Evolutionary conservation across 2,329 filamentous ascomycete species (phyloP).

Genomic region (Ceratocystis destructans): DNA sequence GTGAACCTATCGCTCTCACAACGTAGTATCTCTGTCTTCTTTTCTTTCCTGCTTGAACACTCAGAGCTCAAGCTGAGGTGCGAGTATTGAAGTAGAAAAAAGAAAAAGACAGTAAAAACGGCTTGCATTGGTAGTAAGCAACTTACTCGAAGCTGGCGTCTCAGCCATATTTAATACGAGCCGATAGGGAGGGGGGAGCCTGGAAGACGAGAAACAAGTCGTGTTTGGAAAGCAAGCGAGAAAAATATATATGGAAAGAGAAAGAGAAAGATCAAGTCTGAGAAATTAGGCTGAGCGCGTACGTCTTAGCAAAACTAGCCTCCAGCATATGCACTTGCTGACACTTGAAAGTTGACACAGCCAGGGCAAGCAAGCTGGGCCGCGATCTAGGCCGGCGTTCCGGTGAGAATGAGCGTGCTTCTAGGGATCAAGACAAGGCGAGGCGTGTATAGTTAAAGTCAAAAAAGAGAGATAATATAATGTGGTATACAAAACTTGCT

Average conservation of each 20-base stretch:
- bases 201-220: not conserved
- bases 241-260: not conserved
- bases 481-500: not conserved
- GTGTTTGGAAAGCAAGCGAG: not conserved
- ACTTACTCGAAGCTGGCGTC: constrained; percentile 19
- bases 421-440: constrained; percentile 5
- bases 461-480: not conserved
- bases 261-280: not conserved
- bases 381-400: not conserved
- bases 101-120: not conserved
- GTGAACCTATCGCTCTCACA: not conserved
- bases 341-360: not conserved
- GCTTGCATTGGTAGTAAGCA: not conserved
- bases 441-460: not conserved
- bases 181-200: not conserved
- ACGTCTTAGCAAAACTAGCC: not conserved
- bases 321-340: not conserved
- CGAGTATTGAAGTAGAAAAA: not conserved
- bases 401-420: not conserved
- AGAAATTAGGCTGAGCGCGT: not conserved
- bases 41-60: not conserved
- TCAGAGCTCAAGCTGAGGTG: not conserved
- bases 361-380: not conserved
- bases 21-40: not conserved
- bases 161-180: constrained; percentile 17